These are phyloP conservation scores for Stemphylium vesicarium DNA, from an alignment of 2,329 filamentous ascomycete species.

Conservation along the genomic window DNA sequence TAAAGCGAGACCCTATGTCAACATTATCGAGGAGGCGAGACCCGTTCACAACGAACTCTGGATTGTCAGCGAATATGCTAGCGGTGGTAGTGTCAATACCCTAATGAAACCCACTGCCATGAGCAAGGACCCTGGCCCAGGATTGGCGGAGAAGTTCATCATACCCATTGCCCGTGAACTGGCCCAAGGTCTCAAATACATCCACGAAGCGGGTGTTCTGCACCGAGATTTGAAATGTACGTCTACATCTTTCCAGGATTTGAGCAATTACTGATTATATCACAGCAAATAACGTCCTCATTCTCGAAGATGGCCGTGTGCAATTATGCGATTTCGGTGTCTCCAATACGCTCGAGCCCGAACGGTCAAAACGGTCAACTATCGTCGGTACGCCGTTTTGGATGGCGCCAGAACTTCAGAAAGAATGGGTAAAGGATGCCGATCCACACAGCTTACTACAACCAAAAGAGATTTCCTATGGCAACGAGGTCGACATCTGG, in stretches of 20 bases:
- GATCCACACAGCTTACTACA: constrained; percentile 60
- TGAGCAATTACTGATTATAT: background rate
- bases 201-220: constrained; percentile 70
- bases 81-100: constrained; percentile 78
- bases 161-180: constrained; percentile 69
- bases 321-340: constrained; percentile 88
- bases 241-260: background rate
- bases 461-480: constrained; percentile 61
- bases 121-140: constrained; percentile 35
- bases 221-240: constrained; percentile 70
- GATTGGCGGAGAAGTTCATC: constrained; percentile 66
- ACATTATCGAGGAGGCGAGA: constrained; percentile 79
- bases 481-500: constrained; percentile 73
- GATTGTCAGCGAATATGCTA: constrained; percentile 88
- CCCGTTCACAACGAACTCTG: constrained; percentile 81
- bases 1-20: constrained; percentile 81
- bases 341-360: constrained; percentile 76
- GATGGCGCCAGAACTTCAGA: constrained; percentile 78
- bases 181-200: constrained; percentile 65
- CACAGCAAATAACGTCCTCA: constrained; percentile 74
- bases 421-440: constrained; percentile 59
- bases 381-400: constrained; percentile 84
- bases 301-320: constrained; percentile 76
- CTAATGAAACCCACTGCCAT: constrained; percentile 58
- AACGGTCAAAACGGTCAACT: constrained; percentile 77